A percentile compares a stretch with the other conserved stretches of the same genome.
phyloP scores from a whole-genome alignment of 768 basidiomycete species.

The Boletus huronensis region DNA sequence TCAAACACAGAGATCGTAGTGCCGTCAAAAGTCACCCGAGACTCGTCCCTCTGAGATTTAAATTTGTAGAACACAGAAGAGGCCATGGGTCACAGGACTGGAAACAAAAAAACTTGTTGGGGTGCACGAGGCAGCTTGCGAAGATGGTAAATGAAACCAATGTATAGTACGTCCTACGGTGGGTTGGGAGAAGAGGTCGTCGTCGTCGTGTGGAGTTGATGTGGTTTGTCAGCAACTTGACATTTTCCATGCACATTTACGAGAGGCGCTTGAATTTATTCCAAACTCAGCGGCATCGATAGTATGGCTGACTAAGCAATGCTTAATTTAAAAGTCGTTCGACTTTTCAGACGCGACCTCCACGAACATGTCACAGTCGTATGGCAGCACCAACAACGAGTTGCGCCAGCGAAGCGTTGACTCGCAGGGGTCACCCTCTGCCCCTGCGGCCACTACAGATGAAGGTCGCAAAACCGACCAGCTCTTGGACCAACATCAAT shows the following conservation, averaged over 20 bases:
- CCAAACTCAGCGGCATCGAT: slow-evolving; percentile 4
- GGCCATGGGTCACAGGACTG: slow-evolving; percentile 48
- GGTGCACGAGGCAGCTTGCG: slow-evolving; percentile 14
- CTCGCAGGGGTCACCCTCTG: slow-evolving; percentile 10
- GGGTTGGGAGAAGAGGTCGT: slow-evolving; percentile 7
- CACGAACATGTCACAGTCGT: slow-evolving; percentile 28
- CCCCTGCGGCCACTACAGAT: slow-evolving; percentile 45
- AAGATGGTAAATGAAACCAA: slow-evolving; percentile 6
- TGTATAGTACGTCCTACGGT: slow-evolving; percentile 25
- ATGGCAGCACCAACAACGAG: slow-evolving; percentile 20
- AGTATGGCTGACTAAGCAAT: slow-evolving; percentile 17
- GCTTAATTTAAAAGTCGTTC: slow-evolving; percentile 13
- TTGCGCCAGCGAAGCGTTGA: slow-evolving; percentile 32
- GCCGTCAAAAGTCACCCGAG: slow-evolving; percentile 94
- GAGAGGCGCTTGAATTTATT: slow-evolving; percentile 21
- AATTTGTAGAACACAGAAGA: slow-evolving; percentile 99
- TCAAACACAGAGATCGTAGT: slow-evolving; percentile 99
- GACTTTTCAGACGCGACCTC: slow-evolving; percentile 4
- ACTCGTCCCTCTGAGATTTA: slow-evolving; percentile 92
- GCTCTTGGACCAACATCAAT: slow-evolving; percentile 65
- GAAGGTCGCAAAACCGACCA: slow-evolving; percentile 74
- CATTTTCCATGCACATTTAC: neutral
- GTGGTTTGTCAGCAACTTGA: slow-evolving; percentile 9
- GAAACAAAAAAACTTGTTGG: slow-evolving; percentile 11
- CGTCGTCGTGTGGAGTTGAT: slow-evolving; percentile 18